Conservation (phyloP, 257 asterid genomes). For the Orobanche coerulescens region DNA sequence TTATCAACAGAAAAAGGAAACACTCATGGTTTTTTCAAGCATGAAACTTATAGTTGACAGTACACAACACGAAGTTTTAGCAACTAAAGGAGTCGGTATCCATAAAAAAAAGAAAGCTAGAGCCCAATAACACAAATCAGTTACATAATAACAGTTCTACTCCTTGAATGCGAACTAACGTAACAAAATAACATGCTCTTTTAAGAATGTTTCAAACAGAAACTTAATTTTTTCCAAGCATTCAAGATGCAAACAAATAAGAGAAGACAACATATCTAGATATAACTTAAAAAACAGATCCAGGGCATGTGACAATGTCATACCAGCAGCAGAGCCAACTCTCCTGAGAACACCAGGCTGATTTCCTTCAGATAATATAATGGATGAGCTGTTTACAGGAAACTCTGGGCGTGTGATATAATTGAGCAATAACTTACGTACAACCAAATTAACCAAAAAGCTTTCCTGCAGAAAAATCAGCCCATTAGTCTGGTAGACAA, state of each 20-base stretch:
- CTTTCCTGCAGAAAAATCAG: conserved; percentile 52
- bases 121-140: neutral
- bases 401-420: conserved; percentile 56
- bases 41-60: conserved; percentile 9
- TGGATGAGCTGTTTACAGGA: conserved; percentile 41
- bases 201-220: neutral
- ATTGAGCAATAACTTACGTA: conserved; percentile 60
- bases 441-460: conserved; percentile 56
- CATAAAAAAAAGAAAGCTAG: neutral
- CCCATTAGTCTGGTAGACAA: conserved; percentile 10
- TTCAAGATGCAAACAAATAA: conserved; percentile 7
- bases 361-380: conserved; percentile 54
- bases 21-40: conserved; percentile 1
- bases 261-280: conserved; percentile 13
- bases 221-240: neutral
- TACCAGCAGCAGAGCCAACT: conserved; percentile 98
- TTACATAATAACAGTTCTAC: conserved; percentile 14
- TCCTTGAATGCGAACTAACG: neutral
- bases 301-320: conserved; percentile 7
- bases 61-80: conserved; percentile 4
- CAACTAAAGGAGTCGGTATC: neutral
- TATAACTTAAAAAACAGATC: conserved; percentile 2
- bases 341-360: conserved; percentile 75
- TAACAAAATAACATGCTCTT: neutral
- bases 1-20: neutral